Evolutionary conservation across 2,329 filamentous ascomycete genomes (phyloP), one percentile per base, ranked within the genome.

Genomic region (Colletotrichum sp.): DNA sequence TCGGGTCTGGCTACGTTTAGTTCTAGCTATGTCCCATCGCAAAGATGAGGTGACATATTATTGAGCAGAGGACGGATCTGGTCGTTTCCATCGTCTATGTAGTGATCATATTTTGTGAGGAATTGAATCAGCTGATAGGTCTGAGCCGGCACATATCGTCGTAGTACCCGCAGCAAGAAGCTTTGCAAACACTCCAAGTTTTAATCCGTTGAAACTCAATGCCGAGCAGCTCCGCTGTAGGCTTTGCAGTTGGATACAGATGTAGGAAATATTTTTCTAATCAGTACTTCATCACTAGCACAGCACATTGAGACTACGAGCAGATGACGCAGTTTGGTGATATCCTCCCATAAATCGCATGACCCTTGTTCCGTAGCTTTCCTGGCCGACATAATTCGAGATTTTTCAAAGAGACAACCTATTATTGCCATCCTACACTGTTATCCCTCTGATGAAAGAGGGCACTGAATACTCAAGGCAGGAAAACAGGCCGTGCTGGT

Each of bases 151-250:
- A 48, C 38, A 48, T 0, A 4, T 48, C 18, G n/a, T n/a, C n/a
- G n/a, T n/a, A 5, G 5, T 48, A n/a, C 18, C 18, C 8, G 18
- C 38, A n/a, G 3, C 9, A n/a, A n/a, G 18, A n/a, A 48, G 38
- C 38, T n/a, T n/a, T 48, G 18, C 6, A 48, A 48, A 12, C 9
- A 4, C 18, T 5, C 0, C 9, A n/a, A 3, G 8, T 48, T 48
- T 12, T 5, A n/a, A n/a, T 48, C 9, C 38, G 9, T 38, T 38
- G 2, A 0, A 18, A 18, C 3, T 43, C 4, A 18, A 43, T 9
- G 0, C 1, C 0, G 0, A 43, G 0, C 0, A 43, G 4, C 16
- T 2, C 16, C 5, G 16, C 5, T 3, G 36, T 24, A 24, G 28
- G 2, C 10, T 15, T 8, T 9, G 1, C 8, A 38, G 1, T 18